phyloP scores from a whole-genome alignment of 495 filamentous ascomycete species.

The Penicillium samsonianum region DNA sequence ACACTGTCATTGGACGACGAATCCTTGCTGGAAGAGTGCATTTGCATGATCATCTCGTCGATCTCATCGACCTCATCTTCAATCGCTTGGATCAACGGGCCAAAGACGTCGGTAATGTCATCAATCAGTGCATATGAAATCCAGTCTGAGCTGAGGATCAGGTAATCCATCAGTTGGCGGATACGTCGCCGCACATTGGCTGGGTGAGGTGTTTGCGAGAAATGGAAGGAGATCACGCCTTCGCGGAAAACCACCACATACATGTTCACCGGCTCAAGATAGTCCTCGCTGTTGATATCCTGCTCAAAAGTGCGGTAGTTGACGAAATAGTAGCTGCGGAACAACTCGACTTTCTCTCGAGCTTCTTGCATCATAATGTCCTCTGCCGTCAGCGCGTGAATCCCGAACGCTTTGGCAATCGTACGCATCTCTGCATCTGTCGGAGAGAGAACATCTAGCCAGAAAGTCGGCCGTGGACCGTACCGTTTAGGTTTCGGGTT shows the following conservation, averaged over 20 bases:
- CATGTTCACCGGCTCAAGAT: conserved; percentile 94
- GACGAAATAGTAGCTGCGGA: conserved; percentile 96
- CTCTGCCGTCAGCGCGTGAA: conserved; percentile 91
- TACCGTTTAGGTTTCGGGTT: conserved; percentile 59
- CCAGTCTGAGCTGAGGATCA: conserved; percentile 93
- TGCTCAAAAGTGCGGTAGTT: conserved; percentile 98
- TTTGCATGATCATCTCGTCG: conserved; percentile 74
- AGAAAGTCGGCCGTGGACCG: conserved; percentile 90
- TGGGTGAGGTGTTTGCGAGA: conserved; percentile 87
- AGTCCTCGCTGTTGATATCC: conserved; percentile 81
- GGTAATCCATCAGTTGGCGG: conserved; percentile 89
- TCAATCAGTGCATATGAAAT: conserved; percentile 98
- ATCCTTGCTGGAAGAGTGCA: conserved; percentile 62
- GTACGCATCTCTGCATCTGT: conserved; percentile 92
- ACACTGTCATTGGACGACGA: conserved; percentile 33
- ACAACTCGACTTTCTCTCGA: conserved; percentile 96
- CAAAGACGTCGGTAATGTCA: conserved; percentile 95
- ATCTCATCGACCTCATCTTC: conserved; percentile 89
- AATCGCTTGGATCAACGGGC: conserved; percentile 84
- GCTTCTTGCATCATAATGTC: conserved; percentile 97
- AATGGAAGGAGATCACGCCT: conserved; percentile 93
- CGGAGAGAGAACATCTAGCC: conserved; percentile 89
- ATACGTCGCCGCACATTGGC: conserved; percentile 93
- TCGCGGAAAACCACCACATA: conserved; percentile 97
- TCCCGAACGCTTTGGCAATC: conserved; percentile 87